These are phyloP conservation scores for Aspergillus nanangensis DNA, from an alignment of 495 filamentous ascomycete genomes.

Conservation along the genomic window DNA sequence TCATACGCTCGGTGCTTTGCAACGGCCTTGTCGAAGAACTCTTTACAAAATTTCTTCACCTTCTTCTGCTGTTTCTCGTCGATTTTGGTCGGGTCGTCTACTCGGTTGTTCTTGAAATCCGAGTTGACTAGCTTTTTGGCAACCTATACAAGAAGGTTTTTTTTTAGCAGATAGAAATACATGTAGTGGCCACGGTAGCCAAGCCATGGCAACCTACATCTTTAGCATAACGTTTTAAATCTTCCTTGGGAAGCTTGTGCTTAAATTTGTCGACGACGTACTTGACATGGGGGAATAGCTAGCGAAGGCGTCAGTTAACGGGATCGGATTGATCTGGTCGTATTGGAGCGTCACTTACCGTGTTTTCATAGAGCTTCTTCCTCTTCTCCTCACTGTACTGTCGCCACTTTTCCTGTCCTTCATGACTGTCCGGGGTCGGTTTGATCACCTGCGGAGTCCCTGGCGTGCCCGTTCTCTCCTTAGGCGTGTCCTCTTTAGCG, in stretches of 20 bases:
- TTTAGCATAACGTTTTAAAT: constrained; percentile 82
- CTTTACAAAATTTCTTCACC: constrained; percentile 74
- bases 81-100: constrained; percentile 77
- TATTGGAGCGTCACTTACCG: constrained; percentile 49
- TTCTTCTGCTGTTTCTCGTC: constrained; percentile 73
- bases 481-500: constrained; percentile 61
- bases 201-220: constrained; percentile 50
- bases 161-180: constrained; percentile 1
- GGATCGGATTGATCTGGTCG: neutral
- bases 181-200: neutral
- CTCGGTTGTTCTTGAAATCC: constrained; percentile 82
- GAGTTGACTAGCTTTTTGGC: constrained; percentile 83
- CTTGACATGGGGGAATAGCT: constrained; percentile 82
- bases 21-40: constrained; percentile 81
- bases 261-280: constrained; percentile 81
- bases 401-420: constrained; percentile 72
- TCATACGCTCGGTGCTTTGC: constrained; percentile 68
- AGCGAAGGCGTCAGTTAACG: constrained; percentile 5
- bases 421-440: constrained; percentile 59
- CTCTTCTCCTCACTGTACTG: constrained; percentile 76
- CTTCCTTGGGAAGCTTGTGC: constrained; percentile 77
- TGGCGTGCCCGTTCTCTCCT: constrained; percentile 50
- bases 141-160: constrained; percentile 32
- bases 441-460: constrained; percentile 44
- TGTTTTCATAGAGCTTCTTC: constrained; percentile 89